Evolutionary conservation across 495 filamentous ascomycete species (phyloP), one percentile per base, ranked within the genome.

Genomic region (Hypoxylon fuscum): DNA sequence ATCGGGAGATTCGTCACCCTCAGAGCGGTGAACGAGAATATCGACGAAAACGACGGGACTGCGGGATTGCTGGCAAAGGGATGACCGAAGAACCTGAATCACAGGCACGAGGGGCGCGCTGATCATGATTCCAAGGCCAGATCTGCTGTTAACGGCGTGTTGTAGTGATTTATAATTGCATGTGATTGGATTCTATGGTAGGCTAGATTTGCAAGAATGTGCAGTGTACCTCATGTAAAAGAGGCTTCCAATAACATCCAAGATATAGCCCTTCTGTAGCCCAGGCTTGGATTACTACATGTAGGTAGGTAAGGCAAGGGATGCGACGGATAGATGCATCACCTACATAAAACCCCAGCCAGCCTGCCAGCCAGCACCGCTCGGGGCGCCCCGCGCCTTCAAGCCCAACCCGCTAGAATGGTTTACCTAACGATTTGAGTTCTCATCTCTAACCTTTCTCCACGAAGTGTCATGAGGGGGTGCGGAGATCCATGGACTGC

Each of bases 331-430:
- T 62, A 61, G 27, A 58, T 62, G 51, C 57, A 66, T 66, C n/a
- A n/a, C n/a, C n/a, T 57, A 32, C 51, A 51, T 62, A 62, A 66
- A 62, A 53, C 63, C 62, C 63, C 57, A 66, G 63, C 44, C 25
- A 52, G n/a, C n/a, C n/a, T n/a, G n/a, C n/a, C n/a, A n/a, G 25
- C 14, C 50, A 29, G 27, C 48, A 14, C 50, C 23, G 55, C 50
- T 40, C 57, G 63, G 63, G 47, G 57, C 63, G 57, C 62, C 56
- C 51, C 62, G 63, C 57, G 50, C 53, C 42, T 53, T 8, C 25
- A 27, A 27, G 8, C 25, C 25, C 25, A 27, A 47, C 63, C 57
- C 57, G 52, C 63, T 44, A 25, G 42, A 54, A 52, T 32, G 63
- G 57, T 7, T 1, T 9, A 40, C 15, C 18, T 5, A 15, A 40